These are phyloP conservation scores for Echinosophora koreensis DNA, from an alignment of 306 rosid genomes.

Conservation along the genomic window DNA sequence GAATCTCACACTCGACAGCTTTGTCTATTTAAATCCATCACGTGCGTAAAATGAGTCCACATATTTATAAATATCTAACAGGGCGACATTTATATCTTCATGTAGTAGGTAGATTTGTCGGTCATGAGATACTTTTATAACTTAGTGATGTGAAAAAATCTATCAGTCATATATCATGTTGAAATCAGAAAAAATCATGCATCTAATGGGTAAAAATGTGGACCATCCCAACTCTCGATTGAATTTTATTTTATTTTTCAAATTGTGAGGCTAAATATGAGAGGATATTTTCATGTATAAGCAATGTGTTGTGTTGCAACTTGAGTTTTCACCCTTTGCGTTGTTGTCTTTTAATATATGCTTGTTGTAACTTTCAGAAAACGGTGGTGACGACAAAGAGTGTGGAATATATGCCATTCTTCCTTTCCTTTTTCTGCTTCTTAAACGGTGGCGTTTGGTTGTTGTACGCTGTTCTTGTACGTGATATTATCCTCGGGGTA, in stretches of 20 bases:
- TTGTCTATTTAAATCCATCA: background rate
- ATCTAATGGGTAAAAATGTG: no score
- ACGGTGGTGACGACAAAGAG: conserved; percentile 71
- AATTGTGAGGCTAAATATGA: background rate
- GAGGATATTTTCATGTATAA: background rate
- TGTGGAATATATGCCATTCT: conserved; percentile 77
- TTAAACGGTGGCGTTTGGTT: conserved; percentile 74
- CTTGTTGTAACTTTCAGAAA: conserved; percentile 51
- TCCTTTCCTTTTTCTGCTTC: conserved; percentile 65
- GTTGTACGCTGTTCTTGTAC: conserved; percentile 61
- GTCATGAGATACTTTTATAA: no score
- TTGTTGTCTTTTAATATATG: background rate
- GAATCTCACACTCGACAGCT: background rate
- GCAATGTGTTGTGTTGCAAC: background rate
- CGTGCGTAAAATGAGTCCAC: background rate
- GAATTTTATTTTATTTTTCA: background rate
- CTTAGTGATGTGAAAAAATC: no score
- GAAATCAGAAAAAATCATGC: no score
- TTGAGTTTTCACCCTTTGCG: background rate
- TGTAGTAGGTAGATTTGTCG: no score
- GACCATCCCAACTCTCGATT: no score
- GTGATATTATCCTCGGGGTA: conserved; percentile 67
- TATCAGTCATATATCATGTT: no score
- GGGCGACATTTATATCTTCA: background rate
- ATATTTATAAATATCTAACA: background rate